Conservation (phyloP, 305 asterid genomes). For the Solanum hybrid region DNA sequence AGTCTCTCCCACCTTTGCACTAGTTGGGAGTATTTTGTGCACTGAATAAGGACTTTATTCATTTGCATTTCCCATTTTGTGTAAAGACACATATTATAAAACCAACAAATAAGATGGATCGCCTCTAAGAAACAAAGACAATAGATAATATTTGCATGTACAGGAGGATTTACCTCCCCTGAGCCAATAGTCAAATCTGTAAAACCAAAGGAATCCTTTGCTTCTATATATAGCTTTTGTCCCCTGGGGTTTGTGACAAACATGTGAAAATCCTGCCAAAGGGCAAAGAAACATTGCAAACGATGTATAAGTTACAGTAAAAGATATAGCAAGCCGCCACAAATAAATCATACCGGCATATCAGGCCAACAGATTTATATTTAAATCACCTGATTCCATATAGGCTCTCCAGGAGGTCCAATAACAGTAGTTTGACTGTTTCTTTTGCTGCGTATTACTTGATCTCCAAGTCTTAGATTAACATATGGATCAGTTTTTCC, state of each 20-base stretch:
- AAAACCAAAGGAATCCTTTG: conserved; percentile 85
- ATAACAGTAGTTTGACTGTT: conserved; percentile 94
- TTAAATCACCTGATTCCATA: conserved; percentile 88
- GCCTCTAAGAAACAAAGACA: background rate
- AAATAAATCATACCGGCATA: background rate
- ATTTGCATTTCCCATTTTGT: background rate
- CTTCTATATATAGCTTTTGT: conserved; percentile 65
- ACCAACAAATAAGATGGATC: background rate
- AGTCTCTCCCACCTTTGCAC: background rate
- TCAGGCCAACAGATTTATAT: background rate
- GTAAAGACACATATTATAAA: background rate
- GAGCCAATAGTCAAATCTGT: conserved; percentile 69
- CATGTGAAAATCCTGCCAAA: conserved; percentile 78
- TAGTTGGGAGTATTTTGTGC: background rate
- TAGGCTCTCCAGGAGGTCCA: conserved; percentile 98
- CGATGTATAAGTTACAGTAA: conserved; percentile 9
- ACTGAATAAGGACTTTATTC: background rate
- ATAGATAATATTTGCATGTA: conserved; percentile 10
- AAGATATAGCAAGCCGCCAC: background rate
- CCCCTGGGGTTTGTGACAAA: conserved; percentile 74
- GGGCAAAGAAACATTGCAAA: conserved; percentile 13
- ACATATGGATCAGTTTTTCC: conserved; percentile 97
- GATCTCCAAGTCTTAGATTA: conserved; percentile 77
- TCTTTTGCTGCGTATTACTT: conserved; percentile 78
- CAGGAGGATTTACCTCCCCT: conserved; percentile 54